Evolutionary conservation across 2,329 filamentous ascomycete species (phyloP), one percentile per base, ranked within the genome.

Genomic region (Fusarium pseudonygamai): DNA sequence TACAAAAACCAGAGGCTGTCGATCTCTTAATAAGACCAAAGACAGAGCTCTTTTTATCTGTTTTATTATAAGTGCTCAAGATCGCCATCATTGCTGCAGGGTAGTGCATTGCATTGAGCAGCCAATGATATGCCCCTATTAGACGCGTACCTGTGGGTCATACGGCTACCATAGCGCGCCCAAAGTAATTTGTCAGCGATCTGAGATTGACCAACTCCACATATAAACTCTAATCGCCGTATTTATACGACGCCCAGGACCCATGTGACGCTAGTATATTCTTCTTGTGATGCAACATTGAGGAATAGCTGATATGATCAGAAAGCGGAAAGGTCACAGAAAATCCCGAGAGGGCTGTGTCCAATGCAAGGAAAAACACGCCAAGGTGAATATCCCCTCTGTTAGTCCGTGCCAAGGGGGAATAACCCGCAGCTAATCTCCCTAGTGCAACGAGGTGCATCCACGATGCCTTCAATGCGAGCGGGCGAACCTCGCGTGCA

Each of bases 281-380:
- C 10, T 28, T 3, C n/a, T 28, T 3, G 18, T 0, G 15, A 28
- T 1, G 0, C 42, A 24, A 18, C n/a, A 24, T 7, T 1, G n/a
- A 43, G 9, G 11, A 11, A 26, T 43, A 20, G 12, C n/a, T n/a
- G n/a, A n/a, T 2, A 30, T n/a, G 14, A 49, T 49, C 13, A 49
- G 46, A 30, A 49, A 12, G 45, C 45, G 45, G 20, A 49, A 30
- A n/a, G 46, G 20, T 16, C 46, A 49, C 20, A 16, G 20, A 49
- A 49, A 49, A 3, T 30, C 46, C 46, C 46, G 46, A 49, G 46
- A 49, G 5, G 46, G 46, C 1, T 49, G 46, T 16, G 22, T 30
- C 4, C 46, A 49, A 49, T 49, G 46, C 14, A 49, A 49, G 14
- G 26, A 30, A 28, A 49, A 30, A 5, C 46, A 49, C 20, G 46